Base-by-base conservation (phyloP, 2,329 filamentous ascomycete genomes). In the Talaromyces albobiverticillius region DNA sequence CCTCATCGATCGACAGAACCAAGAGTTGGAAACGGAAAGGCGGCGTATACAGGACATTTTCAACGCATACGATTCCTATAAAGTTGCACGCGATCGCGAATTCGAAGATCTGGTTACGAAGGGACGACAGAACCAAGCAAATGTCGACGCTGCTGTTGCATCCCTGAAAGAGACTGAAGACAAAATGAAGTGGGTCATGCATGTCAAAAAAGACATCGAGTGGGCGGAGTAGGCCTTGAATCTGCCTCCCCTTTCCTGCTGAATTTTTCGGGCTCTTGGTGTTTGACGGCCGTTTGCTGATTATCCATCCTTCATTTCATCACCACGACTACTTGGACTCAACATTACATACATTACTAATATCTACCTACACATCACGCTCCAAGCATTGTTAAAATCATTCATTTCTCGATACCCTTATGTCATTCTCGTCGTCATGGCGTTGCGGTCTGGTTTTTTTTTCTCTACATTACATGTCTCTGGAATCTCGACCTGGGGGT, bases 101-200 rank as follows among this genome's bases (percentile, higher is more conserved):
- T 60, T 78, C 16, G 60, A 65, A 18, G 62, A 65, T 1, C 57
- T 70, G 41, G 61, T 71, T 46, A 65, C 71, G 38, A 64, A 60
- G 11, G 61, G 62, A 13, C 61, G 61, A 31, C 57, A 59, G 43
- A 68, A 67, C 25, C 65, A 70, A 59, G 61, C 58, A 4, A 64
- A 58, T 20, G 67, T 77, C 22, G 67, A 74, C 18, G 59, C 64
- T 7, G 67, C 68, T 32, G 62, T 78, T 36, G 65, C 64, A 26
- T 70, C 75, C 18, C 62, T 78, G 59, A 70, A 69, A 45, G 67
- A 73, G 54, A 70, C 71, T 1, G 68, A 73, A 51, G 74, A 66
- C 3, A 64, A 73, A 58, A 78, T 79, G 76, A 76, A 68, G 60
- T 79, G 76, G 75, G 70, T 70, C n/a, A 72, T 78, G 48, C 74